A percentile compares a stretch with the other conserved stretches of the same genome.
These are phyloP conservation scores for Ceratobasidium sp. DNA, from an alignment of 1,284 basidiomycete genomes.

Conservation along the genomic window DNA sequence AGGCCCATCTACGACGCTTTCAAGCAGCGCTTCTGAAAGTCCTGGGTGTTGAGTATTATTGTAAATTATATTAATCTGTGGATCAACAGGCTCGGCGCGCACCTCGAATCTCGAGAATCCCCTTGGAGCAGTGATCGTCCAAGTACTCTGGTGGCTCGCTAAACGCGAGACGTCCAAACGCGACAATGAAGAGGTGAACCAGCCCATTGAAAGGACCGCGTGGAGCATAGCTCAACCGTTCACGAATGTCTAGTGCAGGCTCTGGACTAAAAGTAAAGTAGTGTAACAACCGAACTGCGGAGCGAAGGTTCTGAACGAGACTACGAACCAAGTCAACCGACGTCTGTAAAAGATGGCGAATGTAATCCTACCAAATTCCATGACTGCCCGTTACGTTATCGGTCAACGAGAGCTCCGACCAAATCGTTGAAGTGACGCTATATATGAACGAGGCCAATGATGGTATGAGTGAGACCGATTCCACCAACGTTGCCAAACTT, in stretches of 20 bases:
- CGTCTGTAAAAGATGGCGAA: neutral
- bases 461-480: conserved; percentile 63
- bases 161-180: conserved; percentile 75
- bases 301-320: conserved; percentile 57
- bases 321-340: conserved; percentile 50
- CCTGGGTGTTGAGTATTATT: conserved; percentile 52
- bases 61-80: neutral
- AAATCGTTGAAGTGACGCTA: conserved; percentile 61
- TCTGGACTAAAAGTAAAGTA: conserved; percentile 61
- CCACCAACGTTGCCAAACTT: conserved; percentile 57
- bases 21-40: conserved; percentile 70
- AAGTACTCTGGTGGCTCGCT: conserved; percentile 71
- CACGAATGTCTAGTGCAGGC: conserved; percentile 56
- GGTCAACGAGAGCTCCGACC: conserved; percentile 63
- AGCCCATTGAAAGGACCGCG: conserved; percentile 66
- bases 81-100: neutral
- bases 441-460: conserved; percentile 64
- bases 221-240: conserved; percentile 60
- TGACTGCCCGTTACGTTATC: conserved; percentile 44
- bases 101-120: conserved; percentile 21
- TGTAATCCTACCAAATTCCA: conserved; percentile 48
- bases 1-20: conserved; percentile 75
- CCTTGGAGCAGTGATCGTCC: conserved; percentile 4
- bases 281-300: conserved; percentile 64
- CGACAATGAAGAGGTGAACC: conserved; percentile 77